A percentile compares a stretch with the other conserved stretches of the same genome.
Evolutionary conservation across 2,329 filamentous ascomycete genomes (phyloP).

Genomic region (Nemania abortiva): DNA sequence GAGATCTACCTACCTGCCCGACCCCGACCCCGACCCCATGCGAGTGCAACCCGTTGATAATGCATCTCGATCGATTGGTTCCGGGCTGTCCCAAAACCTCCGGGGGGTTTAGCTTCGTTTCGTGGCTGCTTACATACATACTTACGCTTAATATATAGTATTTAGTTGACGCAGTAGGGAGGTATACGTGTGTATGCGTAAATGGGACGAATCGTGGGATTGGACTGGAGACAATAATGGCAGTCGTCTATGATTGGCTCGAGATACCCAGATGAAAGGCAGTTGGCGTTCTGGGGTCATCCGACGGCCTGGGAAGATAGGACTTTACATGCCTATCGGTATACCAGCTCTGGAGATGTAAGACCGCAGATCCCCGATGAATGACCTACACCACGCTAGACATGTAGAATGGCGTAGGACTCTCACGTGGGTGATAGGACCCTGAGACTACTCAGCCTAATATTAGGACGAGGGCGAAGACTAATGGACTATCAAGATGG

Average conservation of each 20-base stretch:
- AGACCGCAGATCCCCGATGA: conserved; percentile 16
- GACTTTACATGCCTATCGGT: neutral
- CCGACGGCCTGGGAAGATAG: neutral
- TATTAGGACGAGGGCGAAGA: neutral
- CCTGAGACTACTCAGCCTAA: neutral
- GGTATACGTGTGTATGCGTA: too few species aligned
- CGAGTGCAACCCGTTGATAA: conserved; percentile 34
- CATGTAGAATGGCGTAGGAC: neutral
- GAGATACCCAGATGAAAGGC: neutral
- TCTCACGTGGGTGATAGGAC: neutral
- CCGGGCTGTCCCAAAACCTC: conserved; percentile 1
- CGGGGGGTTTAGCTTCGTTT: neutral
- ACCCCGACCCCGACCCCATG: conserved; percentile 1
- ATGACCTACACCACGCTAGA: neutral
- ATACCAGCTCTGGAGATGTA: neutral
- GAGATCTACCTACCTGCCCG: neutral
- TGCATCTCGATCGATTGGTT: conserved; percentile 33
- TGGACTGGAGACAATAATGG: too few species aligned
- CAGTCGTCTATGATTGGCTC: conserved; percentile 1
- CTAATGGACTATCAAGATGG: neutral
- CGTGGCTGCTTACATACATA: conserved; percentile 18
- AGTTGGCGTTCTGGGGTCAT: neutral
- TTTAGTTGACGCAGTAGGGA: too few species aligned
- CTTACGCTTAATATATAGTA: neutral
- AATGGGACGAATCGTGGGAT: too few species aligned